Conservation (phyloP, 2,329 filamentous ascomycete genomes). For the Grosmannia serpens region DNA sequence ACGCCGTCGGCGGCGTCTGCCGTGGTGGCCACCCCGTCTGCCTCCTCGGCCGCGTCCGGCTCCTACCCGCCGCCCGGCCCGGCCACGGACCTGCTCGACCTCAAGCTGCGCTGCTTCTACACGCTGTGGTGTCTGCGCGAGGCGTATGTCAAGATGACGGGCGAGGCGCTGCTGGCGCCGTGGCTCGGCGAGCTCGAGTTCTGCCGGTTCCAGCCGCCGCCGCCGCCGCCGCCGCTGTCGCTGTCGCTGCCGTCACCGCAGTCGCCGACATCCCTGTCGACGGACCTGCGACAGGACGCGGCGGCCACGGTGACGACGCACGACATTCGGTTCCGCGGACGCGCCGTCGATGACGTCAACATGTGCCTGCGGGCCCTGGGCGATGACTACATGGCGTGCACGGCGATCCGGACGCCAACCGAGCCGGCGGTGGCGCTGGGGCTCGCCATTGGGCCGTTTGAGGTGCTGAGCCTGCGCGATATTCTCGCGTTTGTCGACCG, state of each 20-base stretch:
- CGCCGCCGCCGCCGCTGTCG: constrained; percentile 6
- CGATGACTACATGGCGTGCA: constrained; percentile 42
- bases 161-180: constrained; percentile 60
- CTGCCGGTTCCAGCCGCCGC: constrained; percentile 46
- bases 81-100: constrained; percentile 36
- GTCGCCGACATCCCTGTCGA: constrained; percentile 12
- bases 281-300: constrained; percentile 17
- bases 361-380: constrained; percentile 32
- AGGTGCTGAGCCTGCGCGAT: constrained; percentile 31
- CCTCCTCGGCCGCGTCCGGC: background rate
- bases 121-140: constrained; percentile 70
- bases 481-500: constrained; percentile 28
- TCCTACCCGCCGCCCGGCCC: constrained; percentile 14
- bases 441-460: constrained; percentile 28
- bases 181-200: constrained; percentile 67
- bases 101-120: constrained; percentile 60
- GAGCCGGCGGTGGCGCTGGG: constrained; percentile 25
- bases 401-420: constrained; percentile 32
- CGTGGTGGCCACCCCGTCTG: background rate
- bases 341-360: constrained; percentile 28
- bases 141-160: constrained; percentile 73
- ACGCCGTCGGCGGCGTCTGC: background rate
- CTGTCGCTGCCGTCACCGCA: constrained; percentile 28
- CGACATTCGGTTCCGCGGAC: constrained; percentile 28
- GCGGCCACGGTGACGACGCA: constrained; percentile 22